Conservation (phyloP, 768 basidiomycete genomes). For the Nidularia sp. region DNA sequence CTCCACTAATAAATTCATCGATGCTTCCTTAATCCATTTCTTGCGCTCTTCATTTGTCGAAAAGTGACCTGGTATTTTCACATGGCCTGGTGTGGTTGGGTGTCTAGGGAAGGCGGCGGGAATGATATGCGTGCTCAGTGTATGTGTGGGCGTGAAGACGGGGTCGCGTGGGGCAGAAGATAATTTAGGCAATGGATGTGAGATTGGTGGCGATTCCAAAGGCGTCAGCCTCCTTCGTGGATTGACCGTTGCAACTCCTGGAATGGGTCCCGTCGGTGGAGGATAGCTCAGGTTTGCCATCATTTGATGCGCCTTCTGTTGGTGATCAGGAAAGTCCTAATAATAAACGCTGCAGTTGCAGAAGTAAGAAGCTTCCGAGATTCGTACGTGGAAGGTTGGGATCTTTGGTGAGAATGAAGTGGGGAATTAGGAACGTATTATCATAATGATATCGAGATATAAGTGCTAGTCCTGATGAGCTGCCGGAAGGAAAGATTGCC, state of each 20-base stretch:
- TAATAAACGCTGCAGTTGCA: too few relatives aligned
- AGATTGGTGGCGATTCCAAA: background rate
- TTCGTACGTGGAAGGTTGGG: too few relatives aligned
- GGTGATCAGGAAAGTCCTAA: too few relatives aligned
- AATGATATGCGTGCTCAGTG: constrained; percentile 9
- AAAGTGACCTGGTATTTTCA: constrained; percentile 12
- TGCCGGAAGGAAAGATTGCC: too few relatives aligned
- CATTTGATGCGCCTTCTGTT: too few relatives aligned
- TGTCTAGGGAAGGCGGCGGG: constrained; percentile 17
- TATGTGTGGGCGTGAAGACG: background rate
- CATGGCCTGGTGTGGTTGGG: constrained; percentile 9
- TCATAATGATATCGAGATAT: too few relatives aligned
- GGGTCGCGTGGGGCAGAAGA: background rate
- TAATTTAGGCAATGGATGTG: background rate
- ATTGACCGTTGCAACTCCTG: background rate
- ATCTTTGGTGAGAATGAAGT: too few relatives aligned
- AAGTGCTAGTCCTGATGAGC: too few relatives aligned
- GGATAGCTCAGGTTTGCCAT: too few relatives aligned
- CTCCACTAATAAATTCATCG: constrained; percentile 10
- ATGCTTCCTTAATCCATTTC: constrained; percentile 10
- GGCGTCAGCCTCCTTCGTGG: background rate
- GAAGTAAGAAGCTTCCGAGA: too few relatives aligned
- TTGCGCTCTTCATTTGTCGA: constrained; percentile 10
- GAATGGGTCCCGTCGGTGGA: too few relatives aligned
- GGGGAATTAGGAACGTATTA: too few relatives aligned